These are phyloP conservation scores for Boletales sp. DNA, from an alignment of 768 basidiomycete species.

Conservation along the genomic window DNA sequence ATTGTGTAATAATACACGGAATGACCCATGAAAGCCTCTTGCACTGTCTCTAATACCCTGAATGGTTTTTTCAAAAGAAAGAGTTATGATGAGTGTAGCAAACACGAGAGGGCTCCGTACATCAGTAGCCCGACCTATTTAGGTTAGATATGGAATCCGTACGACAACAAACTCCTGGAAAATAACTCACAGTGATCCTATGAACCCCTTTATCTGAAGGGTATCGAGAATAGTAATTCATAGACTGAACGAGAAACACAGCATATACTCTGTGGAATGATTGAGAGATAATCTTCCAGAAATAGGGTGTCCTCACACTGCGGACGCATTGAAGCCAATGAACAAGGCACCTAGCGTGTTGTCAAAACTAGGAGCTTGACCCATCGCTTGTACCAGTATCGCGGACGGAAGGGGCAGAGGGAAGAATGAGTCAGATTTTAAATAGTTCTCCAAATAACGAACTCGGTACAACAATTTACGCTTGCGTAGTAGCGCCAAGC, in stretches of 20 bases:
- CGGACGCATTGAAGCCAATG: conserved; percentile 54
- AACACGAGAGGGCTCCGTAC: conserved; percentile 18
- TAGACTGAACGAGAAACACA: conserved; percentile 50
- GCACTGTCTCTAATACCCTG: conserved; percentile 45
- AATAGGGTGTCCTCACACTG: conserved; percentile 20
- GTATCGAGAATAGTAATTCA: conserved; percentile 53
- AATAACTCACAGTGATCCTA: conserved; percentile 47
- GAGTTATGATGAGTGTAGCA: not conserved
- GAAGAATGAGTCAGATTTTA: too few relatives aligned
- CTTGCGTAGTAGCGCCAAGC: too few relatives aligned
- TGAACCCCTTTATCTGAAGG: conserved; percentile 49
- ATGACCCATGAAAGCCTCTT: conserved; percentile 52
- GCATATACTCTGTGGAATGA: conserved; percentile 44
- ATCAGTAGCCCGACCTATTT: conserved; percentile 32
- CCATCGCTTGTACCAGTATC: conserved; percentile 13
- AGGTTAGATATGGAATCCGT: not conserved
- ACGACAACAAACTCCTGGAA: not conserved
- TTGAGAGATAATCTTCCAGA: conserved; percentile 12
- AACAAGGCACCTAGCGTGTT: conserved; percentile 62
- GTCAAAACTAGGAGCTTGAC: conserved; percentile 23
- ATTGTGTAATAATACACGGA: conserved; percentile 52
- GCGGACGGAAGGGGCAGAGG: too few relatives aligned
- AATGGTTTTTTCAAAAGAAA: not conserved
- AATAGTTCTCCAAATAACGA: too few relatives aligned
- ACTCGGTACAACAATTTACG: too few relatives aligned